Percentiles rank a stretch among this genome's conserved stretches.
Conservation (phyloP, 2,329 filamentous ascomycete species). For the Aureobasidium sp. region DNA sequence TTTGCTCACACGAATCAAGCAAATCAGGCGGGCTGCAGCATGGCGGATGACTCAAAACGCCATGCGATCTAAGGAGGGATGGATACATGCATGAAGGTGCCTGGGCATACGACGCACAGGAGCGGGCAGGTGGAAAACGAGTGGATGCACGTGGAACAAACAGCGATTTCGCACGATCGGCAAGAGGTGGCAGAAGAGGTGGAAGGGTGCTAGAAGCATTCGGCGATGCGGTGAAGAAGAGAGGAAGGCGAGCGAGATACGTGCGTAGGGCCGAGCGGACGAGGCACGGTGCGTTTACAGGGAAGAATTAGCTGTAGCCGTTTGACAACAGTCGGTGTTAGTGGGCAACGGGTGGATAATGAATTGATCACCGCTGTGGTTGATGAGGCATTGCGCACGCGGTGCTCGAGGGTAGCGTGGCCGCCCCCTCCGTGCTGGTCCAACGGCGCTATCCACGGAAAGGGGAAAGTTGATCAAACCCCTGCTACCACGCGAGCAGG, state of each 20-base stretch:
- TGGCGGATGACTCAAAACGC: conserved; percentile 14
- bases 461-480: conserved; percentile 2
- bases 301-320: conserved; percentile 7
- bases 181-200: not conserved
- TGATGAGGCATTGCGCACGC: conserved; percentile 13
- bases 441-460: conserved; percentile 13
- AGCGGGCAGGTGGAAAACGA: not conserved
- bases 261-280: conserved; percentile 2
- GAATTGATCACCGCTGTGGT: conserved; percentile 2
- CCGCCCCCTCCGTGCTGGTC: conserved; percentile 2
- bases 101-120: not conserved
- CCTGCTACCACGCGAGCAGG: conserved; percentile 14
- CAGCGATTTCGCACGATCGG: conserved; percentile 5
- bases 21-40: conserved; percentile 14
- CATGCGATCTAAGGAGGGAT: conserved; percentile 8
- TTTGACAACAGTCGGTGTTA: conserved; percentile 1
- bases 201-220: not conserved
- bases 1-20: conserved; percentile 9
- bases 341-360: conserved; percentile 13
- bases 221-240: not conserved
- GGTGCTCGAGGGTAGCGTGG: conserved; percentile 11
- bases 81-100: conserved; percentile 6
- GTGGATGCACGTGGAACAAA: conserved; percentile 6
- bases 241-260: not conserved
- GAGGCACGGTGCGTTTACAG: not conserved